These are phyloP conservation scores for Saussurea involucrata DNA, from an alignment of 129 eudicot genomes.

Conservation along the genomic window DNA sequence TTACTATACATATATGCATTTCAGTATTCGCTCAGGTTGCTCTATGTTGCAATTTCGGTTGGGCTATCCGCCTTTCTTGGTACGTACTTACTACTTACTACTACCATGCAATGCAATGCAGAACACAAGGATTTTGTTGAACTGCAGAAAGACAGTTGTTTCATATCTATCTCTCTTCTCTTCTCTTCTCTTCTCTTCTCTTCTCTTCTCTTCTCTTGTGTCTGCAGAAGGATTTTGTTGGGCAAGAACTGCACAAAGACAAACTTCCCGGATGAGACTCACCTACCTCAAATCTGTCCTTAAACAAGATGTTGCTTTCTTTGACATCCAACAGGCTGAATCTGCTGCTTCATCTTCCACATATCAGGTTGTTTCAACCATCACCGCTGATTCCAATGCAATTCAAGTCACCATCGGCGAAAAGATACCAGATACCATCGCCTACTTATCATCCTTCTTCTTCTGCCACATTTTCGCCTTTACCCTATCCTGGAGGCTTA, in stretches of 20 bases:
- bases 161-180: too few relatives aligned
- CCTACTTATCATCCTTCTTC: conserved; percentile 60
- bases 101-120: too few relatives aligned
- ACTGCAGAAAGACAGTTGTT: too few relatives aligned
- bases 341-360: conserved; percentile 57
- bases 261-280: conserved; percentile 63
- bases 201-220: neutral
- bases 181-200: neutral
- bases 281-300: conserved; percentile 77
- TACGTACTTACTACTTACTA: conserved; percentile 3
- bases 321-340: conserved; percentile 59
- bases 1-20: neutral
- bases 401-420: conserved; percentile 66
- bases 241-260: conserved; percentile 77
- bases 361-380: conserved; percentile 60
- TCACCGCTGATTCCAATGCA: conserved; percentile 56
- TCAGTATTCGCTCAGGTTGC: conserved; percentile 64
- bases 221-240: conserved; percentile 69
- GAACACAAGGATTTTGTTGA: too few relatives aligned
- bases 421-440: conserved; percentile 68
- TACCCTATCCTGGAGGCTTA: conserved; percentile 61
- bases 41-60: conserved; percentile 65
- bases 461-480: conserved; percentile 62
- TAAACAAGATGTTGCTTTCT: conserved; percentile 71
- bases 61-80: conserved; percentile 73